A percentile compares a stretch with the other conserved stretches of the same genome.
Evolutionary conservation across 2,329 filamentous ascomycete genomes (phyloP).

Genomic region (Arthroderma uncinatum): DNA sequence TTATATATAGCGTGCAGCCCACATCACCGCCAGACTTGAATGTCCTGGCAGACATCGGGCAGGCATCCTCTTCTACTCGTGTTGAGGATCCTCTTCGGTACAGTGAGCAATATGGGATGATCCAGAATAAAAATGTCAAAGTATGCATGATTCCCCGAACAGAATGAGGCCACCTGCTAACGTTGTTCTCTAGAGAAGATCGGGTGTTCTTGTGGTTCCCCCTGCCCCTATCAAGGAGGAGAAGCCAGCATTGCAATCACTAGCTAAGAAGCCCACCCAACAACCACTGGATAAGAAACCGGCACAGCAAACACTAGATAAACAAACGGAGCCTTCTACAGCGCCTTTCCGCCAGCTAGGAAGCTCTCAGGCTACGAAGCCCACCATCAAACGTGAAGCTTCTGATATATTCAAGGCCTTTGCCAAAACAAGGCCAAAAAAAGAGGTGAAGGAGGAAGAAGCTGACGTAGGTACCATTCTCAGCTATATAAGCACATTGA

Average conservation of each 20-base stretch:
- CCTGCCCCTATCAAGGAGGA: background rate
- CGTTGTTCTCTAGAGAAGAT: conserved; percentile 7
- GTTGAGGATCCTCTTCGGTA: conserved; percentile 50
- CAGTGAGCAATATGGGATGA: conserved; percentile 58
- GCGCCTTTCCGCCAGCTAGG: conserved; percentile 19
- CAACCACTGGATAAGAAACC: conserved; percentile 5
- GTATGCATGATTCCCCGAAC: conserved; percentile 21
- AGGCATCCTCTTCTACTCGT: conserved; percentile 48
- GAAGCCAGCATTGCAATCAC: background rate
- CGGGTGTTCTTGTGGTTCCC: background rate
- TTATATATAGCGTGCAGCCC: conserved; percentile 75
- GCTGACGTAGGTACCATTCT: conserved; percentile 24
- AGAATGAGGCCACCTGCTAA: background rate
- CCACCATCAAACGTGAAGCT: conserved; percentile 47
- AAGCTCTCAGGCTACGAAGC: conserved; percentile 20
- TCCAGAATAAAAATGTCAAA: conserved; percentile 60
- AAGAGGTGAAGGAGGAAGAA: conserved; percentile 30
- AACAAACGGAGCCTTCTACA: conserved; percentile 4
- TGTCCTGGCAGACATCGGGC: conserved; percentile 57
- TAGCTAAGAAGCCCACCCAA: background rate
- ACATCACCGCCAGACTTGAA: conserved; percentile 61
- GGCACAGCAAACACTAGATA: background rate
- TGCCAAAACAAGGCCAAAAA: conserved; percentile 56
- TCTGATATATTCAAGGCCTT: conserved; percentile 68
- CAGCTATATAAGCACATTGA: conserved; percentile 15